phyloP scores from a whole-genome alignment of 768 basidiomycete genomes.

The Lactifluus pinguis region DNA sequence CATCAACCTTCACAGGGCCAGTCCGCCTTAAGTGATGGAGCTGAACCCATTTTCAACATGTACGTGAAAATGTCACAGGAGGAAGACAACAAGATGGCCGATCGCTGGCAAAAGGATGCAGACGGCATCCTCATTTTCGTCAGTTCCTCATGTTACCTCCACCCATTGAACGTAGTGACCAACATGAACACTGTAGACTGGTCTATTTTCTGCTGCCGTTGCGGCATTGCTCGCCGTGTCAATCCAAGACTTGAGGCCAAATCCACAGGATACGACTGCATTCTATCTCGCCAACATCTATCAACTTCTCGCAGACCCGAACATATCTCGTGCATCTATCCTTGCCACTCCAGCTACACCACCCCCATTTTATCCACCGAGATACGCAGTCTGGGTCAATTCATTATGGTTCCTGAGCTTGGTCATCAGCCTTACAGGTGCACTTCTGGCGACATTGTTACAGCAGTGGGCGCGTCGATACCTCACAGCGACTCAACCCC shows the following conservation, averaged over 20 bases:
- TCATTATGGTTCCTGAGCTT: neutral
- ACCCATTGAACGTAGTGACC: too few relatives aligned
- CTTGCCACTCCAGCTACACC: neutral
- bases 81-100: neutral
- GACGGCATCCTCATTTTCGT: neutral
- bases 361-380: neutral
- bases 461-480: conserved; percentile 1
- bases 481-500: neutral
- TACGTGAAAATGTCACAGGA: conserved; percentile 15
- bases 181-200: neutral
- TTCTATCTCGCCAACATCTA: neutral
- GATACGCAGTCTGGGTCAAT: neutral
- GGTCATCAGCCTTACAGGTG: neutral
- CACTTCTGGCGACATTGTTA: neutral
- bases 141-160: neutral
- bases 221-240: neutral
- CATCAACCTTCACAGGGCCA: neutral
- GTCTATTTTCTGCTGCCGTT: neutral
- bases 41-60: neutral
- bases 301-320: neutral
- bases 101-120: neutral
- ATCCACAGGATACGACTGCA: neutral
- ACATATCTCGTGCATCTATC: neutral
- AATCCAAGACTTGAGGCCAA: neutral
- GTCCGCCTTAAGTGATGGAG: neutral